Evolutionary conservation across 2,329 filamentous ascomycete species (phyloP).

Genomic region (Sporothrix euskadiensis): DNA sequence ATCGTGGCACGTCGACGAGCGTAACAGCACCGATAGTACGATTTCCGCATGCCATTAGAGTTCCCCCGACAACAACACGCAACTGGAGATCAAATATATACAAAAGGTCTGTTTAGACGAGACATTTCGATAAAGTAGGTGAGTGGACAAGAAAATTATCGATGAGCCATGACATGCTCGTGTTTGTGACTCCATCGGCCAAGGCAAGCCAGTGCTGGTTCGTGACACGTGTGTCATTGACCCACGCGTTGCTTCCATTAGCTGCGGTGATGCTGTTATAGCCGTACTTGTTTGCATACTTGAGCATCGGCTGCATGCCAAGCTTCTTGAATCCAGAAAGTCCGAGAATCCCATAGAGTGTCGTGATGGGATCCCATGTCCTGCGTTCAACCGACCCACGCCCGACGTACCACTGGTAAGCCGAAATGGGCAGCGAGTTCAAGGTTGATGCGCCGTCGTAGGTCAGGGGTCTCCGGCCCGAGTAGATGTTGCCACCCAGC

Average conservation of each 20-base stretch:
- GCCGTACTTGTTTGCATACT: slow-evolving; percentile 43
- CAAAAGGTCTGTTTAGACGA: neutral
- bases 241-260: slow-evolving; percentile 48
- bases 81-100: slow-evolving; percentile 8
- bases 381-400: slow-evolving; percentile 34
- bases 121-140: neutral
- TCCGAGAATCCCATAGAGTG: slow-evolving; percentile 45
- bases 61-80: slow-evolving; percentile 5
- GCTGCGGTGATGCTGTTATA: slow-evolving; percentile 43
- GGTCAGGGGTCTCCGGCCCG: slow-evolving; percentile 40
- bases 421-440: slow-evolving; percentile 29
- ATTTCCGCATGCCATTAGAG: slow-evolving; percentile 10
- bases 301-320: slow-evolving; percentile 37
- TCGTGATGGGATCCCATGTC: slow-evolving; percentile 49
- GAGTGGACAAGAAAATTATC: slow-evolving; percentile 18
- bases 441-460: slow-evolving; percentile 14
- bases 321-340: slow-evolving; percentile 34
- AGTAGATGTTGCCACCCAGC: slow-evolving; percentile 45
- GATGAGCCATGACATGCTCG: slow-evolving; percentile 16
- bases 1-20: slow-evolving; percentile 11
- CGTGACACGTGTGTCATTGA: slow-evolving; percentile 38
- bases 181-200: slow-evolving; percentile 22
- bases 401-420: slow-evolving; percentile 45
- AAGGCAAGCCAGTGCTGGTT: slow-evolving; percentile 45
- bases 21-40: slow-evolving; percentile 10